phyloP scores from a whole-genome alignment of 257 asterid species.

The Ehretia macrophylla region DNA sequence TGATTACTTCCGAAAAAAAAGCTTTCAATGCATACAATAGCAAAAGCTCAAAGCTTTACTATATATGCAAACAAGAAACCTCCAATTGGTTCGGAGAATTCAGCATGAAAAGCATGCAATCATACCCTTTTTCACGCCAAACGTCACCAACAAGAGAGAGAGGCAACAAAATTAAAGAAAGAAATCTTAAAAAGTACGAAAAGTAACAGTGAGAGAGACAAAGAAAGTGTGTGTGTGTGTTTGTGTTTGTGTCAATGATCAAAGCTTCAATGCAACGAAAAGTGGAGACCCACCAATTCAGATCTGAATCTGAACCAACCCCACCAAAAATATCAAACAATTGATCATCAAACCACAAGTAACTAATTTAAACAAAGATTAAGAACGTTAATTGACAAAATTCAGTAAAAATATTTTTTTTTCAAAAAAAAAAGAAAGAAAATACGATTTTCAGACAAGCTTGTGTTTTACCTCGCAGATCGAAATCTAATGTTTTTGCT shows the following conservation, averaged over 20 bases:
- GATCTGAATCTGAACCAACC: neutral
- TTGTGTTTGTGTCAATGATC: neutral
- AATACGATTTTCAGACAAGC: neutral
- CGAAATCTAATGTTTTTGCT: neutral
- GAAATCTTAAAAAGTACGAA: neutral
- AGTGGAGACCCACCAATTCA: neutral
- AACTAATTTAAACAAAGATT: too few species aligned
- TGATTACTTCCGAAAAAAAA: neutral
- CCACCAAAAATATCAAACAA: neutral
- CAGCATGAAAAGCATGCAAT: neutral
- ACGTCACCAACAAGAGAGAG: constrained; percentile 27
- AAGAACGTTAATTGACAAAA: too few species aligned
- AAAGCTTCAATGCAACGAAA: neutral
- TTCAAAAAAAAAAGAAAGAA: too few species aligned
- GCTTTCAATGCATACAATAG: neutral
- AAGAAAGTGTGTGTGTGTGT: neutral
- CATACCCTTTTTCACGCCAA: neutral
- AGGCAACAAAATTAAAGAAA: neutral
- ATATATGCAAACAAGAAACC: neutral
- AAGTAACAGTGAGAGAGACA: neutral
- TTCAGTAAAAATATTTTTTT: too few species aligned
- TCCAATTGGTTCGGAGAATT: neutral
- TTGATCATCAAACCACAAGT: too few species aligned
- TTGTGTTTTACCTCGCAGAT: neutral
- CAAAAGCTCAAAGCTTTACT: constrained; percentile 3